phyloP scores from a whole-genome alignment of 2,329 filamentous ascomycete genomes.

The Epichloe sylvatica region DNA sequence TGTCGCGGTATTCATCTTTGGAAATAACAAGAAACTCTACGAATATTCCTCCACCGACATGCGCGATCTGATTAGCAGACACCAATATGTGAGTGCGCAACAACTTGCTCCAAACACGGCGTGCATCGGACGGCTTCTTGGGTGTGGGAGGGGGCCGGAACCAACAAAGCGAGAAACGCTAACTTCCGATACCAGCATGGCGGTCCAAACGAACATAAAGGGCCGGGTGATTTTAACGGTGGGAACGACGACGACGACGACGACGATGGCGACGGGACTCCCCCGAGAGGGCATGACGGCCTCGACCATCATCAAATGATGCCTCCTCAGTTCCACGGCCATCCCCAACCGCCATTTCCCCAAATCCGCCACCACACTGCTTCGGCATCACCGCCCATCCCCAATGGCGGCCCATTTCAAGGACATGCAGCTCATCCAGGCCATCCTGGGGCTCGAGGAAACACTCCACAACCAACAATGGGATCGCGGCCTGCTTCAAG shows the following conservation, averaged over 20 bases:
- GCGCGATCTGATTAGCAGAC: constrained; percentile 73
- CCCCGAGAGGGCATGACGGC: constrained; percentile 51
- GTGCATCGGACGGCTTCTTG: neutral
- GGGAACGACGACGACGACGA: constrained; percentile 77
- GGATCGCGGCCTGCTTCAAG: constrained; percentile 58
- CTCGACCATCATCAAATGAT: constrained; percentile 48
- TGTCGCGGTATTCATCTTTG: constrained; percentile 96
- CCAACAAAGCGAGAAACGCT: neutral
- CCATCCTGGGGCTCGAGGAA: constrained; percentile 44
- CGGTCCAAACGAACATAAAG: constrained; percentile 89
- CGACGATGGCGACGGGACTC: constrained; percentile 55
- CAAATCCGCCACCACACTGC: constrained; percentile 72
- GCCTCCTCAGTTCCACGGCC: constrained; percentile 55
- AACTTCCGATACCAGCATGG: constrained; percentile 52
- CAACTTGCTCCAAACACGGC: neutral
- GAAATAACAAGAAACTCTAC: constrained; percentile 97
- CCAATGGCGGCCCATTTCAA: constrained; percentile 58
- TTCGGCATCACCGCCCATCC: constrained; percentile 77
- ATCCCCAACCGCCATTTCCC: constrained; percentile 47
- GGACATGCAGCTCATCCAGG: constrained; percentile 27
- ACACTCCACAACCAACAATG: constrained; percentile 65
- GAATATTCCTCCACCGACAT: constrained; percentile 94
- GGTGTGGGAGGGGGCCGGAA: no score
- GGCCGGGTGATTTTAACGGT: constrained; percentile 80
- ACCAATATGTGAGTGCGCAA: constrained; percentile 67